Conservation (phyloP, 2,329 filamentous ascomycete genomes). For the Aspergillus transmontanensis region DNA sequence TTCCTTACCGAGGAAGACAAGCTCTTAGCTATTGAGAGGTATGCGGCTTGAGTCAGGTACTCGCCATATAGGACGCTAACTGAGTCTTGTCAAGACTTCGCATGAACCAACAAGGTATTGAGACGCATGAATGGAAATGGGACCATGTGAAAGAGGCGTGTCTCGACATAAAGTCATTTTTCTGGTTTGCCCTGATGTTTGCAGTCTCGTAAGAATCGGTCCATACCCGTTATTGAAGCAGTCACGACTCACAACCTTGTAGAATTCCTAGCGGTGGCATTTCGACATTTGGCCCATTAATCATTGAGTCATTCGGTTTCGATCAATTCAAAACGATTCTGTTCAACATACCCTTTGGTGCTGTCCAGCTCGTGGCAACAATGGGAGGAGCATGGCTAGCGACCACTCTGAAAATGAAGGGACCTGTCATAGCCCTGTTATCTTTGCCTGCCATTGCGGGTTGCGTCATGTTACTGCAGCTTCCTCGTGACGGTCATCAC, state of each 20-base stretch:
- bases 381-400: constrained; percentile 61
- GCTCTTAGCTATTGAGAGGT: constrained; percentile 59
- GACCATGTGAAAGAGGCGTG: constrained; percentile 57
- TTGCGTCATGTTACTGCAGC: constrained; percentile 55
- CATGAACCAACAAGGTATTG: constrained; percentile 52
- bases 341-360: constrained; percentile 64
- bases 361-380: constrained; percentile 62
- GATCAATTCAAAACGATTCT: constrained; percentile 59
- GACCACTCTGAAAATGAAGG: constrained; percentile 58
- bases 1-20: constrained; percentile 61
- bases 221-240: neutral
- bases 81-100: constrained; percentile 37
- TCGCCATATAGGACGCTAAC: neutral
- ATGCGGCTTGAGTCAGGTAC: neutral
- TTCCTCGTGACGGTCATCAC: constrained; percentile 50
- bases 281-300: constrained; percentile 60
- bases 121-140: constrained; percentile 53
- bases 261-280: constrained; percentile 61
- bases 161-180: constrained; percentile 62
- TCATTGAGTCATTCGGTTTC: constrained; percentile 62
- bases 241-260: constrained; percentile 9
- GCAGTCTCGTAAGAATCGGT: constrained; percentile 51
- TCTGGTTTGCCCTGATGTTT: constrained; percentile 58
- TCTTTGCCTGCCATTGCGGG: constrained; percentile 61
- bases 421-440: constrained; percentile 55